Conservation (phyloP, 768 basidiomycete species). For the Amanita rubescens region DNA sequence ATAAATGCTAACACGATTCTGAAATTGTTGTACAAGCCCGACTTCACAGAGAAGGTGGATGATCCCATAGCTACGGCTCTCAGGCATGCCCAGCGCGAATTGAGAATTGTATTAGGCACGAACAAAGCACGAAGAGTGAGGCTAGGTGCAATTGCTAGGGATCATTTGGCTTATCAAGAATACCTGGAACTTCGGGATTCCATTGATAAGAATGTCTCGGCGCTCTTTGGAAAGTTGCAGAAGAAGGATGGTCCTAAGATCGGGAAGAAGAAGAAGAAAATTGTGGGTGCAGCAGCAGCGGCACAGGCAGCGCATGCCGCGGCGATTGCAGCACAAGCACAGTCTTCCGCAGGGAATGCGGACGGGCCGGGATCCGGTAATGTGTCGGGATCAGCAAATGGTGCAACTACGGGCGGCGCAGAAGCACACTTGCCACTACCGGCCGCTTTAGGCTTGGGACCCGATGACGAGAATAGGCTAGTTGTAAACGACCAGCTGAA, state of each 20-base stretch:
- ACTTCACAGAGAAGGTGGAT: conserved; percentile 74
- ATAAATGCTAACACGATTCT: background rate
- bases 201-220: conserved; percentile 78
- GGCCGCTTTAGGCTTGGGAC: conserved; percentile 61
- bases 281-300: conserved; percentile 23
- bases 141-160: conserved; percentile 68
- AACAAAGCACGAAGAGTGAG: conserved; percentile 82
- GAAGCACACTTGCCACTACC: conserved; percentile 33
- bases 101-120: conserved; percentile 65
- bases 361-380: background rate
- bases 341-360: background rate
- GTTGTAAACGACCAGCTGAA: conserved; percentile 61
- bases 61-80: conserved; percentile 91
- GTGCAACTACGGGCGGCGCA: conserved; percentile 22
- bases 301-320: conserved; percentile 15
- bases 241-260: conserved; percentile 73
- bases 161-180: conserved; percentile 87
- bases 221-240: conserved; percentile 70
- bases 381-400: conserved; percentile 19
- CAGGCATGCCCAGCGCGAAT: conserved; percentile 78
- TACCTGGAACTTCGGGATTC: conserved; percentile 80
- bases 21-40: conserved; percentile 38
- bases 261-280: conserved; percentile 72
- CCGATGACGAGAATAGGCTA: conserved; percentile 58
- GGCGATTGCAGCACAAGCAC: conserved; percentile 3